These are phyloP conservation scores for Aegilops umbellulata DNA, from an alignment of 176 grass and related monocot genomes.

Conservation along the genomic window DNA sequence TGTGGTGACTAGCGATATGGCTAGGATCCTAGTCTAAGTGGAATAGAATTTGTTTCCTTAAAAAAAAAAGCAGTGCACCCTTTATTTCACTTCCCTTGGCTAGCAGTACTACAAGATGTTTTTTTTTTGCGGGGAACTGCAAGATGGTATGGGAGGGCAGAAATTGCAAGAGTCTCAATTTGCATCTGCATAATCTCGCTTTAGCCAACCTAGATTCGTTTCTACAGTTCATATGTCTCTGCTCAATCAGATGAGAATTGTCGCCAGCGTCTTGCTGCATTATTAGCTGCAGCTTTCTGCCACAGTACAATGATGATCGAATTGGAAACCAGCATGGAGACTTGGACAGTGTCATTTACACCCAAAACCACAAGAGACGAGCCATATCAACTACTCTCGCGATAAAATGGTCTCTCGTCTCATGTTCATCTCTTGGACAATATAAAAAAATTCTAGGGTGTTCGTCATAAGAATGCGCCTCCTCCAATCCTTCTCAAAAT, in stretches of 20 bases:
- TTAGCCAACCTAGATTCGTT: conserved; percentile 8
- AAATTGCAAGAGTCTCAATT: not conserved
- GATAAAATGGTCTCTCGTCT: too few relatives aligned
- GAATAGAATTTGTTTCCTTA: too few relatives aligned
- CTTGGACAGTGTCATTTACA: conserved; percentile 3
- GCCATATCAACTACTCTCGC: not conserved
- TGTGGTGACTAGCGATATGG: too few relatives aligned
- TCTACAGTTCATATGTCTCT: conserved; percentile 2
- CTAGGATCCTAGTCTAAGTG: too few relatives aligned
- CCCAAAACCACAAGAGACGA: not conserved
- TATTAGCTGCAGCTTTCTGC: conserved; percentile 17
- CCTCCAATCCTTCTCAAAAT: too few relatives aligned
- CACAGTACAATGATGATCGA: not conserved
- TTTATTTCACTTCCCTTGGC: not conserved
- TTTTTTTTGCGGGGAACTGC: too few relatives aligned
- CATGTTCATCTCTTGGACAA: too few relatives aligned
- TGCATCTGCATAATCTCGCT: not conserved
- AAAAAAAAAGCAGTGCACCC: not conserved
- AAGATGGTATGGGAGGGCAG: not conserved
- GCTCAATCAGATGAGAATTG: conserved; percentile 33
- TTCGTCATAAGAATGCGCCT: too few relatives aligned
- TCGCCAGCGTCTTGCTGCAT: not conserved
- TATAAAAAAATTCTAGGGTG: too few relatives aligned
- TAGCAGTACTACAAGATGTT: not conserved
- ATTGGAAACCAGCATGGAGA: not conserved